A percentile compares a stretch with the other conserved stretches of the same genome.
phyloP scores from a whole-genome alignment of 164 flowering plant genomes.

The Berberis vulgaris region DNA sequence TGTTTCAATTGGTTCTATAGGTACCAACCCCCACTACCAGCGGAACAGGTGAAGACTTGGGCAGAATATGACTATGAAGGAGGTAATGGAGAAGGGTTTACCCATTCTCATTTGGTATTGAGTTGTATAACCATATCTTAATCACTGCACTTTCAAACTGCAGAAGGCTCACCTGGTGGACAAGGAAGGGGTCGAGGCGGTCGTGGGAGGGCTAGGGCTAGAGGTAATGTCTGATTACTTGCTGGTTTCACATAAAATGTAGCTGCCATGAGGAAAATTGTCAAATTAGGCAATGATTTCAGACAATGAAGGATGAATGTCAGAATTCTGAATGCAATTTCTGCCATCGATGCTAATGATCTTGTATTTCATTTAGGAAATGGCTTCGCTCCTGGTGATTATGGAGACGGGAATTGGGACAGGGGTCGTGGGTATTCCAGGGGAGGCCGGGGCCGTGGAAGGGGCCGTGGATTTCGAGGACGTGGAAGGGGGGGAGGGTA shows the following conservation, averaged over 20 bases:
- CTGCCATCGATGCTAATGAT: too few relatives aligned
- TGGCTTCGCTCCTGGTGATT: background rate
- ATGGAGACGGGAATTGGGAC: slow-evolving; percentile 36
- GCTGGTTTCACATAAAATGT: too few relatives aligned
- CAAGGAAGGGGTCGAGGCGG: slow-evolving; percentile 33
- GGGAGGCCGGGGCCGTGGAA: slow-evolving; percentile 32
- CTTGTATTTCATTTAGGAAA: too few relatives aligned
- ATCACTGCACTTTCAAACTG: background rate
- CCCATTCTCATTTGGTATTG: background rate
- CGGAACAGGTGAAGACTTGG: slow-evolving; percentile 40
- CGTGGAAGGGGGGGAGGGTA: slow-evolving; percentile 25
- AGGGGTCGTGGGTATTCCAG: slow-evolving; percentile 33
- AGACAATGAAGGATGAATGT: too few relatives aligned
- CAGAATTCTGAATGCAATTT: too few relatives aligned
- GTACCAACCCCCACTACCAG: slow-evolving; percentile 43
- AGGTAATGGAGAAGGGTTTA: slow-evolving; percentile 16
- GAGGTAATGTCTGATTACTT: slow-evolving; percentile 13
- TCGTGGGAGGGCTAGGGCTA: slow-evolving; percentile 28
- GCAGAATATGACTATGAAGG: slow-evolving; percentile 33
- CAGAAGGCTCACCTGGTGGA: slow-evolving; percentile 25
- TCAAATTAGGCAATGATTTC: too few relatives aligned
- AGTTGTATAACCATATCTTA: background rate
- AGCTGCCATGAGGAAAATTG: too few relatives aligned
- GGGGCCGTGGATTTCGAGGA: slow-evolving; percentile 33
- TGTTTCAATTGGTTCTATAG: slow-evolving; percentile 7